Conservation (phyloP, 345 rosid species). For the Populus alba region DNA sequence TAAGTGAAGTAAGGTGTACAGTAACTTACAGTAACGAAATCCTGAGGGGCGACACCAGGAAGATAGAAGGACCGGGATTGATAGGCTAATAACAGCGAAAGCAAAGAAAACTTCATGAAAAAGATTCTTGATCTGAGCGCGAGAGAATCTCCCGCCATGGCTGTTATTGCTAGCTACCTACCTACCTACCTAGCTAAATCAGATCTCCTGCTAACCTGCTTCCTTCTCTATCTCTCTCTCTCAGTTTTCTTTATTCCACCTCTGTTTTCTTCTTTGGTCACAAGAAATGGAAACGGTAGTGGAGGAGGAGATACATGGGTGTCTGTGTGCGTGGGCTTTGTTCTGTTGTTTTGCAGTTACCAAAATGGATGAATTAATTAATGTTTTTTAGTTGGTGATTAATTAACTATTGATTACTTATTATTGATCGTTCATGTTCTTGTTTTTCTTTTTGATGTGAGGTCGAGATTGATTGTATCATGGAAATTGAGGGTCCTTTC, state of each 20-base stretch:
- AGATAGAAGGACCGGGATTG: slow-evolving; percentile 55
- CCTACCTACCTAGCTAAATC: neutral
- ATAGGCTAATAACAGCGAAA: slow-evolving; percentile 6
- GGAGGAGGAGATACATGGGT: neutral
- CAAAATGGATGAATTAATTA: too few relatives aligned
- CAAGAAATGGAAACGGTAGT: neutral
- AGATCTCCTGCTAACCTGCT: neutral
- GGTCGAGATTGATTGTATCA: too few relatives aligned
- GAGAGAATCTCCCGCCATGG: slow-evolving; percentile 12
- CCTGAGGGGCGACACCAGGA: slow-evolving; percentile 77
- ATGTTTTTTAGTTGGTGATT: too few relatives aligned
- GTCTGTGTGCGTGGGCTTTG: neutral
- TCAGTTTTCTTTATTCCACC: neutral
- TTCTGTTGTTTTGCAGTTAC: neutral
- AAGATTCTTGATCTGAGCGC: slow-evolving; percentile 5
- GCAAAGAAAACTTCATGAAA: neutral
- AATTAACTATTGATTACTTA: too few relatives aligned
- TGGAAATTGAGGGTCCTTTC: too few relatives aligned
- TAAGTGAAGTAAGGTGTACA: neutral
- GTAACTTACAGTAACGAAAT: slow-evolving; percentile 48
- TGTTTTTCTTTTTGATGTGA: too few relatives aligned
- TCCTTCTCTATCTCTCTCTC: neutral
- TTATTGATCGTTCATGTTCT: too few relatives aligned
- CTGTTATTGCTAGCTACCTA: neutral
- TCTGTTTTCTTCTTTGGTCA: neutral